These are phyloP conservation scores for Nematodospora anomalae DNA, from an alignment of 1,139 yeast species.

Conservation along the genomic window DNA sequence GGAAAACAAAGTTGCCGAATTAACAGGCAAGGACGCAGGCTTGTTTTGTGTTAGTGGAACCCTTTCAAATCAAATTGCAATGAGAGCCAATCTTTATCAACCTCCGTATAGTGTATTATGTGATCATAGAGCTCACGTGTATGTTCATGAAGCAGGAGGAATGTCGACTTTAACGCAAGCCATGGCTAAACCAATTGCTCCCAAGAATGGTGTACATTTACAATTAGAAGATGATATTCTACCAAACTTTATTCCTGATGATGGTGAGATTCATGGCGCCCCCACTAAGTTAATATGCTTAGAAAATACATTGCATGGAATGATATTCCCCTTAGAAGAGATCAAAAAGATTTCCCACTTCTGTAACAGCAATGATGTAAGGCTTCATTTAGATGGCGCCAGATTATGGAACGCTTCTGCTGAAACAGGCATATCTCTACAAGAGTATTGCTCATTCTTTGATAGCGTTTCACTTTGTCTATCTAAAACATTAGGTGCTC, in stretches of 20 bases:
- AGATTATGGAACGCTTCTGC: slow-evolving; percentile 49
- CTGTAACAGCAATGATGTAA: slow-evolving; percentile 34
- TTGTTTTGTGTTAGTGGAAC: slow-evolving; percentile 48
- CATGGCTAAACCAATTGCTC: slow-evolving; percentile 42
- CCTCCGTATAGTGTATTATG: slow-evolving; percentile 48
- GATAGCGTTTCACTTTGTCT: slow-evolving; percentile 49
- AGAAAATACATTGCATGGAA: slow-evolving; percentile 49
- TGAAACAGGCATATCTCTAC: slow-evolving; percentile 39
- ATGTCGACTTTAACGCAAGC: slow-evolving; percentile 48
- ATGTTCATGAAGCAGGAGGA: slow-evolving; percentile 46
- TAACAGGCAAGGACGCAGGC: slow-evolving; percentile 45
- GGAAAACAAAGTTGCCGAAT: slow-evolving; percentile 34
- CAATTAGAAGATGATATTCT: slow-evolving; percentile 41
- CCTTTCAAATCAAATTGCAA: slow-evolving; percentile 45
- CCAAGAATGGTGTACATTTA: slow-evolving; percentile 38
- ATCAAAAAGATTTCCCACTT: slow-evolving; percentile 39
- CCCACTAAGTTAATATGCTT: slow-evolving; percentile 49
- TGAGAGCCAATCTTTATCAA: slow-evolving; percentile 41
- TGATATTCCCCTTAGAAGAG: slow-evolving; percentile 44
- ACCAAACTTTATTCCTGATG: slow-evolving; percentile 44
- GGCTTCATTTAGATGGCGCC: slow-evolving; percentile 48
- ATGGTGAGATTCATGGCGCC: slow-evolving; percentile 48
- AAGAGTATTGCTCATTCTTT: slow-evolving; percentile 40
- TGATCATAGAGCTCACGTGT: slow-evolving; percentile 43
- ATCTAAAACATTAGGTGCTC: slow-evolving; percentile 48